Conservation (phyloP, 2,329 filamentous ascomycete genomes). For the Sporothrix curviconia region DNA sequence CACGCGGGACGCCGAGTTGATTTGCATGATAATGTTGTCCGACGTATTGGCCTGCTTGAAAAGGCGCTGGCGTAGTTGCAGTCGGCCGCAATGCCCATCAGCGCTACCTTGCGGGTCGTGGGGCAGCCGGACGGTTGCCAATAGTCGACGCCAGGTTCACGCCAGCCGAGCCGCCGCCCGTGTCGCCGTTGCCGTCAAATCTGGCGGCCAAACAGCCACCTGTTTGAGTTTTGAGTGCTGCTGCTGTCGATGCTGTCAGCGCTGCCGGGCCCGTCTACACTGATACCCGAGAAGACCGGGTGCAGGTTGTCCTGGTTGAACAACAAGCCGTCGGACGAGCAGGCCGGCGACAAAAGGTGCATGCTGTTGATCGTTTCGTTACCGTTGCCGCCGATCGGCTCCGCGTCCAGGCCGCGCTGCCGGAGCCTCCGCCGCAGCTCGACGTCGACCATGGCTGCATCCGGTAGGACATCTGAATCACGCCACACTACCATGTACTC, state of each 20-base stretch:
- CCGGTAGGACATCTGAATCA: slow-evolving; percentile 69
- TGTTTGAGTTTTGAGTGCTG: slow-evolving; percentile 42
- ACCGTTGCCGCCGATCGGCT: no score
- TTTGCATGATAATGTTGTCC: slow-evolving; percentile 70
- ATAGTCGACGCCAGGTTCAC: slow-evolving; percentile 74
- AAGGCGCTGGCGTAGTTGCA: slow-evolving; percentile 79
- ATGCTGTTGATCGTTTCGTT: slow-evolving; percentile 23
- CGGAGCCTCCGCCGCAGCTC: slow-evolving; percentile 55
- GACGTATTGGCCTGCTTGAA: slow-evolving; percentile 56
- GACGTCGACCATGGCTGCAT: slow-evolving; percentile 35
- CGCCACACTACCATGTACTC: slow-evolving; percentile 88
- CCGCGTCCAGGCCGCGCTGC: slow-evolving; percentile 25
- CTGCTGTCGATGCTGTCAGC: slow-evolving; percentile 3
- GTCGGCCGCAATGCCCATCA: slow-evolving; percentile 88
- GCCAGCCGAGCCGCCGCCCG: slow-evolving; percentile 68
- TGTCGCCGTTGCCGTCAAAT: slow-evolving; percentile 53
- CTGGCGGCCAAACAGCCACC: slow-evolving; percentile 64
- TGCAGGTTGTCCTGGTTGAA: slow-evolving; percentile 75
- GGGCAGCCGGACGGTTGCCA: slow-evolving; percentile 78
- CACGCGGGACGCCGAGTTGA: slow-evolving; percentile 79
- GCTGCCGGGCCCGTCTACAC: slow-evolving; percentile 41
- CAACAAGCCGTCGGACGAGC: slow-evolving; percentile 64
- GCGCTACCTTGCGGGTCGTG: slow-evolving; percentile 79
- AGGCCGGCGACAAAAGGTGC: slow-evolving; percentile 37
- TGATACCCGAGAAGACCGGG: slow-evolving; percentile 52